A percentile compares a stretch with the other conserved stretches of the same genome.
Conservation (phyloP, 2,329 filamentous ascomycete genomes). For the Fusarium dimerum region DNA sequence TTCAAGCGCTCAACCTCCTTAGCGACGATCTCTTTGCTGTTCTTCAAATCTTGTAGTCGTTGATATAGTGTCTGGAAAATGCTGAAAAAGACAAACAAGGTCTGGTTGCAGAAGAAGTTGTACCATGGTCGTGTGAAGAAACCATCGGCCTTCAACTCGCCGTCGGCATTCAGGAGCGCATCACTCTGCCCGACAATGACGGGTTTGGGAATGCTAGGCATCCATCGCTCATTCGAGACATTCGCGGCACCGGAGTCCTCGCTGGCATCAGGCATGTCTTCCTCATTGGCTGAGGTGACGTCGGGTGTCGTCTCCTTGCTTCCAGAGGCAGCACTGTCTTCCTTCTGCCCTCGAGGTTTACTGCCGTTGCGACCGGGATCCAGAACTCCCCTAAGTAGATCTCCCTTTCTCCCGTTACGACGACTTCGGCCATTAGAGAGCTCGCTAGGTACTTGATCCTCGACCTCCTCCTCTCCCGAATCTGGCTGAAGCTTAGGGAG, state of each 20-base stretch:
- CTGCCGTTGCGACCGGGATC: conserved; percentile 75
- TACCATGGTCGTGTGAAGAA: conserved; percentile 79
- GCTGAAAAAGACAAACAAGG: conserved; percentile 92
- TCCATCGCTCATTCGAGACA: conserved; percentile 63
- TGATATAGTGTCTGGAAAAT: conserved; percentile 91
- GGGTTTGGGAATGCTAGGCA: conserved; percentile 61
- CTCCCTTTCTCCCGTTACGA: conserved; percentile 74
- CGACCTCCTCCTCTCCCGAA: conserved; percentile 75
- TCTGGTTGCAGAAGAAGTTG: conserved; percentile 89
- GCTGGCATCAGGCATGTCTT: conserved; percentile 66
- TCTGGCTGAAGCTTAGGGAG: conserved; percentile 69
- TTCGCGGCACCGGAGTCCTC: conserved; percentile 63
- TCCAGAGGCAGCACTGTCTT: conserved; percentile 73
- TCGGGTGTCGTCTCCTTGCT: conserved; percentile 92
- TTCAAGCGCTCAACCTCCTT: conserved; percentile 74
- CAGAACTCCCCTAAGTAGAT: conserved; percentile 82
- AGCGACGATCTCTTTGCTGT: conserved; percentile 70
- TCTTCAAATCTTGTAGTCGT: conserved; percentile 81
- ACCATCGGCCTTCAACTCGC: conserved; percentile 72
- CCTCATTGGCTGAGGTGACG: conserved; percentile 73
- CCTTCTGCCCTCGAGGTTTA: conserved; percentile 70
- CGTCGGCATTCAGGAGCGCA: conserved; percentile 58
- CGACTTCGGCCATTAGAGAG: conserved; percentile 67
- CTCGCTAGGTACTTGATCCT: conserved; percentile 71
- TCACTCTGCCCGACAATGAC: conserved; percentile 54